Conservation (phyloP, 805 yeast genomes). For the Saturnispora serradocipensis region DNA sequence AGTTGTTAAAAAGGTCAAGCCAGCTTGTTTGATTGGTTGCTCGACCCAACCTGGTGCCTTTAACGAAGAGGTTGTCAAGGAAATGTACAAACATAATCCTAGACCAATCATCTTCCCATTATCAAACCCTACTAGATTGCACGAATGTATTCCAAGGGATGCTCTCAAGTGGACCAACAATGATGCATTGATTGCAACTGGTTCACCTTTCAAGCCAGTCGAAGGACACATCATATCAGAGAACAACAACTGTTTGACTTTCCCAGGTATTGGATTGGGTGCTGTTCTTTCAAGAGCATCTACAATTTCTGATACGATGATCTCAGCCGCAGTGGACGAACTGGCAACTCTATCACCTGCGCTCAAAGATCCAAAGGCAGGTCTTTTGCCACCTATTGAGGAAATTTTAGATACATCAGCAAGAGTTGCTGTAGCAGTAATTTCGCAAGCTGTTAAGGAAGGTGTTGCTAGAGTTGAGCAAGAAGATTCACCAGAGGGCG, state of each 20-base stretch:
- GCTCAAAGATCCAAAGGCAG: conserved; percentile 61
- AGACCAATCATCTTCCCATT: conserved; percentile 93
- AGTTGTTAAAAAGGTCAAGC: conserved; percentile 63
- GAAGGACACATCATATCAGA: conserved; percentile 85
- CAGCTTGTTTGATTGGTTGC: conserved; percentile 89
- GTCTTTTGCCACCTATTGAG: conserved; percentile 80
- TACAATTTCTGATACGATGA: conserved; percentile 82
- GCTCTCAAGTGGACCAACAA: conserved; percentile 87
- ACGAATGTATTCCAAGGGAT: conserved; percentile 90
- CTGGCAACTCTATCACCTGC: conserved; percentile 81
- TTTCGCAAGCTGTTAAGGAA: conserved; percentile 77
- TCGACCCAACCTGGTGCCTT: conserved; percentile 95
- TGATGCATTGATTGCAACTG: conserved; percentile 89
- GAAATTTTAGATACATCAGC: conserved; percentile 85
- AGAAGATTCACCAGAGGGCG: conserved; percentile 61
- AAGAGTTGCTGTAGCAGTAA: conserved; percentile 87
- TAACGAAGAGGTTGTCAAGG: conserved; percentile 74
- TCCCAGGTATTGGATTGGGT: conserved; percentile 97
- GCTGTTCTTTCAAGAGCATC: conserved; percentile 82
- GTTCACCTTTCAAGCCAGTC: conserved; percentile 95
- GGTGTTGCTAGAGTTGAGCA: conserved; percentile 74
- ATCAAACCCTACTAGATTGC: conserved; percentile 91
- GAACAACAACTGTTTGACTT: conserved; percentile 92
- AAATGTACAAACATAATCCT: conserved; percentile 79
- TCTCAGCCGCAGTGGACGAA: conserved; percentile 91